Conservation (phyloP, 768 basidiomycete species). For the Lactifluus echinatus region DNA sequence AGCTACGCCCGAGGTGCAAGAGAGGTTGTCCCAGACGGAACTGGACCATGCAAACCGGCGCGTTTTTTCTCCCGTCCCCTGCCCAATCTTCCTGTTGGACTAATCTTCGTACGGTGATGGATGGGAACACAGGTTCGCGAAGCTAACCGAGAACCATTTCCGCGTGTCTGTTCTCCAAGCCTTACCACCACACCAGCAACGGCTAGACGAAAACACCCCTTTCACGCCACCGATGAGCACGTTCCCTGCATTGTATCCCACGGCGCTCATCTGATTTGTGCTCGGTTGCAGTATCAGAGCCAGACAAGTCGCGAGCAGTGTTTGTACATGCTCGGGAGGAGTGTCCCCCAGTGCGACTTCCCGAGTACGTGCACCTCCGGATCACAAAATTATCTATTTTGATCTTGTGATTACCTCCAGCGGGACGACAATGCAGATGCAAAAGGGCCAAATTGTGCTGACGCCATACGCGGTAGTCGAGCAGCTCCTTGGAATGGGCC, state of each 20-base stretch:
- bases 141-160: slow-evolving; percentile 70
- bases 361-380: slow-evolving; percentile 43
- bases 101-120: neutral
- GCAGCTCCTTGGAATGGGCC: slow-evolving; percentile 59
- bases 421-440: slow-evolving; percentile 63
- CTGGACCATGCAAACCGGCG: slow-evolving; percentile 72
- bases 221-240: slow-evolving; percentile 71
- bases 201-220: slow-evolving; percentile 63
- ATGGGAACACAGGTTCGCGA: slow-evolving; percentile 50
- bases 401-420: slow-evolving; percentile 29
- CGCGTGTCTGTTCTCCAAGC: slow-evolving; percentile 73
- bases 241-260: slow-evolving; percentile 23
- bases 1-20: slow-evolving; percentile 60
- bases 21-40: slow-evolving; percentile 75
- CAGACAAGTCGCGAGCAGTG: slow-evolving; percentile 68
- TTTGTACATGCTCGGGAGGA: slow-evolving; percentile 69
- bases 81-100: neutral
- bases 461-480: slow-evolving; percentile 72
- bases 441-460: slow-evolving; percentile 74
- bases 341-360: slow-evolving; percentile 60
- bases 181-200: slow-evolving; percentile 67
- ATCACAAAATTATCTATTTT: neutral
- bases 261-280: neutral
- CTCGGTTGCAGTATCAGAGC: slow-evolving; percentile 52
- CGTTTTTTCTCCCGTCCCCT: slow-evolving; percentile 16